phyloP scores from a whole-genome alignment of 2,329 filamentous ascomycete genomes.

The Verticillium alfalfae region DNA sequence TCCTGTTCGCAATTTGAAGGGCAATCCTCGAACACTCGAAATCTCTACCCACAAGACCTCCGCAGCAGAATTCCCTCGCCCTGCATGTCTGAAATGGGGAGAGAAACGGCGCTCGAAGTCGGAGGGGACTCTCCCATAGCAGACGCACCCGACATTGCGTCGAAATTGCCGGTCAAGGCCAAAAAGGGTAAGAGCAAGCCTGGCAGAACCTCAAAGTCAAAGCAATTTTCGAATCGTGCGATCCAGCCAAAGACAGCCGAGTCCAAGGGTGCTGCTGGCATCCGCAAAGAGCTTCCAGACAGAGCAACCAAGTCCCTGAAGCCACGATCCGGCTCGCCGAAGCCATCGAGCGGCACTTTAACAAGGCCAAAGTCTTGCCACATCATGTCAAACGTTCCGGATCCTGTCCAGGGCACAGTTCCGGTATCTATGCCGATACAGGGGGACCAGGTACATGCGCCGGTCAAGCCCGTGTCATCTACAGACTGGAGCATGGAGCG shows the following conservation, averaged over 20 bases:
- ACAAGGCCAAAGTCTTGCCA: neutral
- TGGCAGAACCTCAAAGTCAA: neutral
- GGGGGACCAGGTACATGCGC: neutral
- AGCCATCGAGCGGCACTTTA: neutral
- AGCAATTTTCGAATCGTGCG: neutral
- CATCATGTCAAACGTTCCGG: neutral
- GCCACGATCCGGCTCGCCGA: neutral
- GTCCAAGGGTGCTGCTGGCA: neutral
- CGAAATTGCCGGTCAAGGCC: neutral
- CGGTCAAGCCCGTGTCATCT: constrained; percentile 2
- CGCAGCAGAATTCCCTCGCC: neutral
- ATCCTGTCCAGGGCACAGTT: neutral
- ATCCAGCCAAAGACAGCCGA: neutral
- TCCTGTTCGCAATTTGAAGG: neutral
- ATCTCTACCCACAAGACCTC: neutral
- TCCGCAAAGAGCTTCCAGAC: constrained; percentile 7
- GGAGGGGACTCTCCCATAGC: constrained; percentile 1
- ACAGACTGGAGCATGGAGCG: neutral
- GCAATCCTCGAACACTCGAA: neutral
- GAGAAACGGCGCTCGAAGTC: constrained; percentile 4
- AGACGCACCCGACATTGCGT: constrained; percentile 1
- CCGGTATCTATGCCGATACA: neutral
- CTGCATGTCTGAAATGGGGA: constrained; percentile 2
- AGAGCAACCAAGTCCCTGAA: constrained; percentile 2
- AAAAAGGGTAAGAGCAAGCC: neutral